A percentile compares a stretch with the other conserved stretches of the same genome.
phyloP scores from a whole-genome alignment of 2,329 filamentous ascomycete genomes.

The Ramularia endophylla region DNA sequence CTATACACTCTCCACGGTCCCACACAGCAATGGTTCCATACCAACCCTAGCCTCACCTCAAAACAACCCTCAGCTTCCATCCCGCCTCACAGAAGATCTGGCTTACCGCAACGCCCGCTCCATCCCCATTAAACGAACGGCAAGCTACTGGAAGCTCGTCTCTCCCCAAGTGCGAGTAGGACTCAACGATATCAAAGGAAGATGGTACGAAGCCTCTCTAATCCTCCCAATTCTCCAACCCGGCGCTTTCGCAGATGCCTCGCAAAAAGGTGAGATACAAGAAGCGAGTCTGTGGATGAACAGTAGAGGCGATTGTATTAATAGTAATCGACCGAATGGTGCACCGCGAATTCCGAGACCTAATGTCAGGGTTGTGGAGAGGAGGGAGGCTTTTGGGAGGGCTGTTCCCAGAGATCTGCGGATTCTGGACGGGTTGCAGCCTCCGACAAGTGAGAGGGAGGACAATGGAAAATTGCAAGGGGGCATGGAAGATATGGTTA shows the following conservation, averaged over 20 bases:
- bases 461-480: no score
- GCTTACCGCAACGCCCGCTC: conserved; percentile 42
- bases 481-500: conserved; percentile 17
- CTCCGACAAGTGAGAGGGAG: conserved; percentile 19
- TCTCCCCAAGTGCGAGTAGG: conserved; percentile 29
- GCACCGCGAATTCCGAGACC: conserved; percentile 24
- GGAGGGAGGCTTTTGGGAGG: conserved; percentile 38
- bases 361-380: conserved; percentile 28
- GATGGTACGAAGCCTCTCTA: conserved; percentile 54
- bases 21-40: conserved; percentile 30
- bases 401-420: conserved; percentile 34
- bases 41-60: conserved; percentile 29
- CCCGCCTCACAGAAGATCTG: conserved; percentile 48
- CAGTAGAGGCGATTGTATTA: conserved; percentile 29
- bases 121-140: conserved; percentile 30
- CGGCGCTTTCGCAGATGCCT: conserved; percentile 20
- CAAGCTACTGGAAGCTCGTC: conserved; percentile 41
- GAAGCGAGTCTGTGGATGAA: conserved; percentile 34
- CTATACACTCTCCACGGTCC: conserved; percentile 43
- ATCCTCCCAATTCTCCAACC: conserved; percentile 40
- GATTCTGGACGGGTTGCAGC: conserved; percentile 36
- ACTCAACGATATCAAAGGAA: conserved; percentile 49
- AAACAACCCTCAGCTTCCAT: conserved; percentile 41
- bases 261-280: conserved; percentile 26
- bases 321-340: conserved; percentile 24